Base-by-base conservation (phyloP, 352 stramenopile genomes). In the Globisporangium apiculatum region DNA sequence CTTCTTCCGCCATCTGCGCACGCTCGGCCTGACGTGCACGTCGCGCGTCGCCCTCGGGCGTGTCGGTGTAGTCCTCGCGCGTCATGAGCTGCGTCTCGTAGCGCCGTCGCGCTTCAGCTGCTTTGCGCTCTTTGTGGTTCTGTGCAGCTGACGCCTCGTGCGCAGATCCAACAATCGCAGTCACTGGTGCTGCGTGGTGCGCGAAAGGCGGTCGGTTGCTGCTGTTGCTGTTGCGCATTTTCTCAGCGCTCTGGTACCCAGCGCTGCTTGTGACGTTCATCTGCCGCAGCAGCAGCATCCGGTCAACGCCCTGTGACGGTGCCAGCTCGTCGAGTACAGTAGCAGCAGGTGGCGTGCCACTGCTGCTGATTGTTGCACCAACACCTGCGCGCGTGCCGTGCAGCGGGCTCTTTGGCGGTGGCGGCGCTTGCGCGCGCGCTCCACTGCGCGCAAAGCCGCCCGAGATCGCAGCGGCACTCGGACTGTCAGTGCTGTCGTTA, bases 61-160 rank as follows among this genome's bases (percentile, higher is more conserved):
- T 91, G 17, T 72, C 67, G 0, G 62, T 74, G 53, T 89, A 91
- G 55, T 91, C 81, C 37, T 91, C 81, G 2, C 58, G 69, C 5
- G 65, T 52, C 81, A 88, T 91, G 38, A 75, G 54, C 36, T 51
- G 40, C 31, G 74, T 53, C 54, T 91, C 81, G 0, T 61, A 57
- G 8, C 80, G 67, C 18, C 80, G 74, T 11, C 67, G 64, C 24
- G 81, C 65, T 57, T 90, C 80, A 4, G 68, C 67, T 24, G 58
- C 61, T 53, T 84, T 83, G 4, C 80, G 66, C 38, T 80, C 70
- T 14, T 79, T 76, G 46, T 87, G 76, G 57, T 87, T 88, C 48
- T 87, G 76, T 2, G 73, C 76, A 6, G 80, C 80, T 15, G 80
- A 90, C 9, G 80, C 65, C 43, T 87, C 73, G 0, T 62, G 51